phyloP scores from a whole-genome alignment of 2,329 filamentous ascomycete species.

The Mollisiaceae sp. region DNA sequence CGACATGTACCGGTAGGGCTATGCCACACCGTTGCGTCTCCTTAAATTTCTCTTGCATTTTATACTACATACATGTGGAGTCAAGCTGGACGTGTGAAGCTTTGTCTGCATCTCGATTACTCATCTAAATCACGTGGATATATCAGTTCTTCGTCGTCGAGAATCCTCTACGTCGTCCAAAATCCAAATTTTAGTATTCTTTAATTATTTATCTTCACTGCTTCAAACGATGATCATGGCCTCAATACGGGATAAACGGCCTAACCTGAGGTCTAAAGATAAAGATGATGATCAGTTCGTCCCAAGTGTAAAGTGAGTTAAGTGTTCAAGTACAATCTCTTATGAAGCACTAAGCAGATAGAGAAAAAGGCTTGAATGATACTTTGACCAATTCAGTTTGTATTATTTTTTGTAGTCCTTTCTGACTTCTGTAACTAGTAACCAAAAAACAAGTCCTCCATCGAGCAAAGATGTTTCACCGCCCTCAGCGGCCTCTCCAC shows the following conservation, averaged over 20 bases:
- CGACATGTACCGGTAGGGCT: background rate
- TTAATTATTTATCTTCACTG: background rate
- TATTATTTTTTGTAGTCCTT: background rate
- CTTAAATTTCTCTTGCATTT: background rate
- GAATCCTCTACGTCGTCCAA: background rate
- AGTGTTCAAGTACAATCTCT: background rate
- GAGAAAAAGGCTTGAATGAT: background rate
- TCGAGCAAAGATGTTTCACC: background rate
- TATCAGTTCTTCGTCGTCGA: background rate
- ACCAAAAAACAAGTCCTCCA: background rate
- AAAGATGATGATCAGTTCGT: background rate
- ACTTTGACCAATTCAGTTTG: background rate
- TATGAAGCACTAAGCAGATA: background rate
- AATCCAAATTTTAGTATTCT: background rate
- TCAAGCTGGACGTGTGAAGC: background rate
- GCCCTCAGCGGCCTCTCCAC: background rate
- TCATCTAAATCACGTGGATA: background rate
- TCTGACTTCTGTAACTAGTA: background rate
- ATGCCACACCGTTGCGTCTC: background rate
- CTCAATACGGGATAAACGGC: background rate
- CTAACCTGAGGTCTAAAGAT: background rate
- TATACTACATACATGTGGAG: background rate
- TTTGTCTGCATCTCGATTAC: slow-evolving; percentile 3
- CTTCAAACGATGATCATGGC: background rate
- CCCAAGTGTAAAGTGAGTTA: background rate